These are phyloP conservation scores for Raphanus hybrid DNA, from an alignment of 441 rosid species.

Conservation along the genomic window DNA sequence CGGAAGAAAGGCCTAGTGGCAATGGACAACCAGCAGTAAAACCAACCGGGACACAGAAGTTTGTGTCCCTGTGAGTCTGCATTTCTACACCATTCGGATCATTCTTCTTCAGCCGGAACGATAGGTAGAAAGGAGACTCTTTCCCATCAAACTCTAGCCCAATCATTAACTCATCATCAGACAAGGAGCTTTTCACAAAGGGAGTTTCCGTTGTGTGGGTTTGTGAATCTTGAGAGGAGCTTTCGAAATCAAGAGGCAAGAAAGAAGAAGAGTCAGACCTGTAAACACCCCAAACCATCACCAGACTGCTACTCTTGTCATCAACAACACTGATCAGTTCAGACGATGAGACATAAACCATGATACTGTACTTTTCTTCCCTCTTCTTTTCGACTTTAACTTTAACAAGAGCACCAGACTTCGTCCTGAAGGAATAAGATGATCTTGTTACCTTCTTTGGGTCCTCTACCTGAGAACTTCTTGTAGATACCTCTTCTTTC, in stretches of 20 bases:
- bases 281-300: conserved; percentile 71
- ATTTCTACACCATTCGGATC: conserved; percentile 51
- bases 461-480: conserved; percentile 46
- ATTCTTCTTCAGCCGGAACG: conserved; percentile 80
- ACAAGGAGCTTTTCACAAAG: conserved; percentile 51
- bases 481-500: conserved; percentile 44
- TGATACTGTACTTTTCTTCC: conserved; percentile 55
- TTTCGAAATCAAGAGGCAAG: conserved; percentile 52
- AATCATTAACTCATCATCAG: conserved; percentile 46
- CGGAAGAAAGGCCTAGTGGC: conserved; percentile 82
- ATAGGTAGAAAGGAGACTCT: conserved; percentile 73
- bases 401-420: conserved; percentile 67
- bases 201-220: conserved; percentile 52
- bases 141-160: conserved; percentile 76
- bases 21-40: conserved; percentile 65
- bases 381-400: conserved; percentile 60
- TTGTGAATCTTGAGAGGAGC: conserved; percentile 44
- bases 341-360: conserved; percentile 64
- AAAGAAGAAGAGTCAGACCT: conserved; percentile 67
- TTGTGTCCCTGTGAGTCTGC: conserved; percentile 58
- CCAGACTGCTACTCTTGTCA: conserved; percentile 43
- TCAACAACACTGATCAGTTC: too few species aligned
- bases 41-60: conserved; percentile 86
- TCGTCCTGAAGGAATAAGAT: conserved; percentile 69
- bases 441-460: conserved; percentile 44